A percentile compares a stretch with the other conserved stretches of the same genome.
phyloP scores from a whole-genome alignment of 768 basidiomycete genomes.

The Lepiota venenata region DNA sequence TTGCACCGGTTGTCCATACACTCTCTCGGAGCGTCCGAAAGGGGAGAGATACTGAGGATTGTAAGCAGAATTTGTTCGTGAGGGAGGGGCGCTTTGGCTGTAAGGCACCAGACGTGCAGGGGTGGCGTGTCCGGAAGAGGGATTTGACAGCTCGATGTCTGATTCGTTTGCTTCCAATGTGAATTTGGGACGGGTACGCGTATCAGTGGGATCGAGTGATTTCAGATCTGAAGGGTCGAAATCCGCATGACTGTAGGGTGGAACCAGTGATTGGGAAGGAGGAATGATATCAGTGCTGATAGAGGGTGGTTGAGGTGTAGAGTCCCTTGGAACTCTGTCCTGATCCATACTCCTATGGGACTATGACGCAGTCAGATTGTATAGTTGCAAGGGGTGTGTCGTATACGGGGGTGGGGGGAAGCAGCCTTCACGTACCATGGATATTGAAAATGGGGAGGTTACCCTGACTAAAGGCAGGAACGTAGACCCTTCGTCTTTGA shows the following conservation, averaged over 20 bases:
- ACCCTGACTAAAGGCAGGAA: slow-evolving; percentile 9
- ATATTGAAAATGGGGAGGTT: slow-evolving; percentile 6
- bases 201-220: background rate
- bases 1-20: background rate
- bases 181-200: slow-evolving; percentile 3
- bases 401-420: background rate
- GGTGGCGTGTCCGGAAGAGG: background rate
- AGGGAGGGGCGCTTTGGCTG: slow-evolving; percentile 5
- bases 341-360: background rate
- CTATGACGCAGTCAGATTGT: background rate
- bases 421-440: background rate
- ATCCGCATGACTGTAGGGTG: background rate
- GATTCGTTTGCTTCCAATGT: slow-evolving; percentile 9
- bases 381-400: background rate
- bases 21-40: background rate
- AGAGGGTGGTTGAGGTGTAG: background rate
- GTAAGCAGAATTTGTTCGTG: slow-evolving; percentile 1
- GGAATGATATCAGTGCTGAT: background rate
- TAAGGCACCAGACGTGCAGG: background rate
- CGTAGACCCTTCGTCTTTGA: background rate
- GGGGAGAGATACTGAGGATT: slow-evolving; percentile 8
- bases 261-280: background rate
- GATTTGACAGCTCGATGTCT: slow-evolving; percentile 1
- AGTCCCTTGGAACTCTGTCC: background rate
- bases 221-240: slow-evolving; percentile 1